These are phyloP conservation scores for Termitomyces sp. DNA, from an alignment of 768 basidiomycete genomes.

Conservation along the genomic window DNA sequence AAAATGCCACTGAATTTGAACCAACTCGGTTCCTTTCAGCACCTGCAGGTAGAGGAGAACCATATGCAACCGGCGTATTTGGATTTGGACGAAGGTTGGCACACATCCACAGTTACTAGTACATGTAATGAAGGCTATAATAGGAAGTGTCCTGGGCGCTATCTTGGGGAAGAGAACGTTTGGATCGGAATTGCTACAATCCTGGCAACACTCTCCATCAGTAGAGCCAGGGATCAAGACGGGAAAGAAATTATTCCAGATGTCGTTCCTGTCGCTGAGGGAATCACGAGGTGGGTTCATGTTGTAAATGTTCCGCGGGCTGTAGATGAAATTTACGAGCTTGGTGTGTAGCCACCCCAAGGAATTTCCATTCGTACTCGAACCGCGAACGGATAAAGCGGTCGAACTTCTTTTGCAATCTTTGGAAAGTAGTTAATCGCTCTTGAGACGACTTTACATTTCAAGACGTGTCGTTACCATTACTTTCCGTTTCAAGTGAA, in stretches of 20 bases:
- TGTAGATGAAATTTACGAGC: not conserved
- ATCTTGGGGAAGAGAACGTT: slow-evolving; percentile 36
- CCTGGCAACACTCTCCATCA: slow-evolving; percentile 26
- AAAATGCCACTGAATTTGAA: slow-evolving; percentile 29
- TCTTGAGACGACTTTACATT: no score
- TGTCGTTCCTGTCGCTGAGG: not conserved
- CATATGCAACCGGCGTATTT: slow-evolving; percentile 12
- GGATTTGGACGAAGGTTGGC: slow-evolving; percentile 21
- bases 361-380: not conserved
- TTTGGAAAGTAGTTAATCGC: not conserved
- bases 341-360: not conserved
- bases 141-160: slow-evolving; percentile 31
- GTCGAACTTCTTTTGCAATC: not conserved
- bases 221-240: slow-evolving; percentile 24
- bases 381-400: not conserved
- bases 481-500: no score
- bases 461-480: no score
- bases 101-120: not conserved
- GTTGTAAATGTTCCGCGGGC: not conserved
- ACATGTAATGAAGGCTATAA: not conserved
- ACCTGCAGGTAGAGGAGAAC: slow-evolving; percentile 11
- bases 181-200: slow-evolving; percentile 19
- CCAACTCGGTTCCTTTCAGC: slow-evolving; percentile 32
- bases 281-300: not conserved
- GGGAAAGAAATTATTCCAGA: slow-evolving; percentile 29